A percentile compares a stretch with the other conserved stretches of the same genome.
These are phyloP conservation scores for Chrysosphaeria jannelii DNA, from an alignment of 2,329 filamentous ascomycete genomes.

Conservation along the genomic window DNA sequence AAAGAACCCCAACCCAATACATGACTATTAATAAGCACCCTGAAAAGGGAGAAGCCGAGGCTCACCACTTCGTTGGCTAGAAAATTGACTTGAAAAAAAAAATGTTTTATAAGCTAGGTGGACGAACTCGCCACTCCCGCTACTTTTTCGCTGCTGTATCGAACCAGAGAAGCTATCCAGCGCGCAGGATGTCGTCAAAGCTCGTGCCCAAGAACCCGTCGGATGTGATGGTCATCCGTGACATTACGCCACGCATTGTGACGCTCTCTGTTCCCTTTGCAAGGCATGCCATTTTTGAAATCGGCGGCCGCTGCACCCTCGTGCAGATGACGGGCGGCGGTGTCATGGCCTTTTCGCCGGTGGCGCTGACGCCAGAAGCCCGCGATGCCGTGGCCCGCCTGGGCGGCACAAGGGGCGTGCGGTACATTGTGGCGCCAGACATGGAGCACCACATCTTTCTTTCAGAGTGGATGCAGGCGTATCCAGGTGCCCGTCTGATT, in stretches of 20 bases:
- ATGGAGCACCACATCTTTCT: slow-evolving; percentile 89
- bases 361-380: slow-evolving; percentile 45
- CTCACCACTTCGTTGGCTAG: too few species aligned
- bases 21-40: too few species aligned
- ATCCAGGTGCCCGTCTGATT: slow-evolving; percentile 49
- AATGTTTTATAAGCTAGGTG: too few species aligned
- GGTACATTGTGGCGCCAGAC: slow-evolving; percentile 68
- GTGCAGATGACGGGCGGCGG: slow-evolving; percentile 50
- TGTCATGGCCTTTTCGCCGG: slow-evolving; percentile 76
- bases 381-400: slow-evolving; percentile 30
- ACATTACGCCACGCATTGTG: slow-evolving; percentile 48
- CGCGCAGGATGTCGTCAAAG: slow-evolving; percentile 22
- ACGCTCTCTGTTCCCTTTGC: slow-evolving; percentile 63
- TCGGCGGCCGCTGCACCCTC: slow-evolving; percentile 69
- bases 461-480: slow-evolving; percentile 54
- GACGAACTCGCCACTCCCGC: too few species aligned
- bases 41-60: too few species aligned
- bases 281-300: slow-evolving; percentile 47
- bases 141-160: too few species aligned
- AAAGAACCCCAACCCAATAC: too few species aligned
- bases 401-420: slow-evolving; percentile 27
- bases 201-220: slow-evolving; percentile 41
- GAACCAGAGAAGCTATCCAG: too few species aligned
- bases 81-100: too few species aligned
- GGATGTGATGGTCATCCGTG: slow-evolving; percentile 70